phyloP scores from a whole-genome alignment of 2,329 filamentous ascomycete genomes.

The Aspergillus nomiae region DNA sequence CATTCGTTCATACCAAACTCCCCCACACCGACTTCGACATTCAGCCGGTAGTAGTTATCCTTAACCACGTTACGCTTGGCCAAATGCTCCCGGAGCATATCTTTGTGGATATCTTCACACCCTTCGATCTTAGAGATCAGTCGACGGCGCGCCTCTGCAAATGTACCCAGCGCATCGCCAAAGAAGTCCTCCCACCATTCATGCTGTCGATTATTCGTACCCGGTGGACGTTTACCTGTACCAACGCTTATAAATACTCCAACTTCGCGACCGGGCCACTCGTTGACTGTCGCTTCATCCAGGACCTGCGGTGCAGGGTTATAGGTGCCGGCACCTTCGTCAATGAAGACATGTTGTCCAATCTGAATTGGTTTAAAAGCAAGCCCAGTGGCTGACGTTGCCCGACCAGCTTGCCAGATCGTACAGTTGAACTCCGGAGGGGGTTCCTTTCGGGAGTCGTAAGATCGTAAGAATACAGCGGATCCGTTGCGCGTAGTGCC shows the following conservation, averaged over 20 bases:
- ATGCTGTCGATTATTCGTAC: slow-evolving; percentile 67
- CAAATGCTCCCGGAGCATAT: slow-evolving; percentile 79
- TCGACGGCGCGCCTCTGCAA: slow-evolving; percentile 82
- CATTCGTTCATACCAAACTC: slow-evolving; percentile 99
- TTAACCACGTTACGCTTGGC: slow-evolving; percentile 75
- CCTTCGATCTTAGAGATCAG: slow-evolving; percentile 93
- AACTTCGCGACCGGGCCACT: slow-evolving; percentile 92
- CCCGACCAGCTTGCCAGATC: slow-evolving; percentile 94
- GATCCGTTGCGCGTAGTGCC: slow-evolving; percentile 70
- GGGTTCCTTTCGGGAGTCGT: slow-evolving; percentile 90
- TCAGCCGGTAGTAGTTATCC: slow-evolving; percentile 94
- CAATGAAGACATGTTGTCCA: slow-evolving; percentile 89
- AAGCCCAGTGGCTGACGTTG: slow-evolving; percentile 86
- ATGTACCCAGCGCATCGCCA: slow-evolving; percentile 72
- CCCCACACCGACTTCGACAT: slow-evolving; percentile 92
- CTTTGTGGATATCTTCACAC: slow-evolving; percentile 86
- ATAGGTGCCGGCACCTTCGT: slow-evolving; percentile 88
- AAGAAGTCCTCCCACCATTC: slow-evolving; percentile 92
- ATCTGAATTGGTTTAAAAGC: slow-evolving; percentile 96
- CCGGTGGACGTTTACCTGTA: slow-evolving; percentile 81
- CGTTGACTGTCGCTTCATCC: slow-evolving; percentile 87
- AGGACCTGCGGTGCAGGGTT: slow-evolving; percentile 84
- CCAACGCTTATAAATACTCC: slow-evolving; percentile 91
- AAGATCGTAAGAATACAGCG: slow-evolving; percentile 80
- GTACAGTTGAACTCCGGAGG: slow-evolving; percentile 90